Conservation (phyloP, 495 filamentous ascomycete genomes). For the Tuber brumale region DNA sequence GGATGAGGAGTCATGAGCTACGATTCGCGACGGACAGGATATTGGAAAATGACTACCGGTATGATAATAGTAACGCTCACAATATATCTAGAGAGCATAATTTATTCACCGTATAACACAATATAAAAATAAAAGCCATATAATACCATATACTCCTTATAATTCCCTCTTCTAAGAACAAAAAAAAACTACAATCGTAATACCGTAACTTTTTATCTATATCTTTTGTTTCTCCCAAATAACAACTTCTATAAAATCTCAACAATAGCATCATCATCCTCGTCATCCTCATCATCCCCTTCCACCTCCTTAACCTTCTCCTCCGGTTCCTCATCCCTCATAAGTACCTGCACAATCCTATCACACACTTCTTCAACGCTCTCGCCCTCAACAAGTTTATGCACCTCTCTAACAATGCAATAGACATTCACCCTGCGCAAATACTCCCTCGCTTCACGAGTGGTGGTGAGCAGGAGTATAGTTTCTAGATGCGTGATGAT, state of each 20-base stretch:
- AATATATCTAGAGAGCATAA: background rate
- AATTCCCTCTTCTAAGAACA: background rate
- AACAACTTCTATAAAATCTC: slow-evolving; percentile 41
- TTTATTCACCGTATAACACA: background rate
- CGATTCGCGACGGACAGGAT: background rate
- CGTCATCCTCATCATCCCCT: slow-evolving; percentile 44
- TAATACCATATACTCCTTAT: background rate
- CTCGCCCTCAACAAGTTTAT: slow-evolving; percentile 72
- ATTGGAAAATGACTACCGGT: background rate
- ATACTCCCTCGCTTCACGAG: slow-evolving; percentile 62
- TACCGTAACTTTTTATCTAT: background rate
- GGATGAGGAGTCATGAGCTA: background rate
- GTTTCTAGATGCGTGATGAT: slow-evolving; percentile 84
- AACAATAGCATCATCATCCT: slow-evolving; percentile 47
- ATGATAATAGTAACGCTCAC: background rate
- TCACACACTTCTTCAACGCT: slow-evolving; percentile 79
- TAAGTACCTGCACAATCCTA: slow-evolving; percentile 81
- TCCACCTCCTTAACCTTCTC: slow-evolving; percentile 20
- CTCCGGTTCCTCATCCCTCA: slow-evolving; percentile 62
- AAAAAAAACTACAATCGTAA: background rate
- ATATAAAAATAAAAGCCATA: background rate
- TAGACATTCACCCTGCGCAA: slow-evolving; percentile 76
- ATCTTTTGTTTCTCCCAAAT: background rate
- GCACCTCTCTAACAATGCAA: slow-evolving; percentile 78
- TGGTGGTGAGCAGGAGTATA: slow-evolving; percentile 72